Percentiles rank a stretch among this genome's conserved stretches.
These are phyloP conservation scores for Naganishia kalamii DNA, from an alignment of 768 basidiomycete genomes.

Conservation along the genomic window DNA sequence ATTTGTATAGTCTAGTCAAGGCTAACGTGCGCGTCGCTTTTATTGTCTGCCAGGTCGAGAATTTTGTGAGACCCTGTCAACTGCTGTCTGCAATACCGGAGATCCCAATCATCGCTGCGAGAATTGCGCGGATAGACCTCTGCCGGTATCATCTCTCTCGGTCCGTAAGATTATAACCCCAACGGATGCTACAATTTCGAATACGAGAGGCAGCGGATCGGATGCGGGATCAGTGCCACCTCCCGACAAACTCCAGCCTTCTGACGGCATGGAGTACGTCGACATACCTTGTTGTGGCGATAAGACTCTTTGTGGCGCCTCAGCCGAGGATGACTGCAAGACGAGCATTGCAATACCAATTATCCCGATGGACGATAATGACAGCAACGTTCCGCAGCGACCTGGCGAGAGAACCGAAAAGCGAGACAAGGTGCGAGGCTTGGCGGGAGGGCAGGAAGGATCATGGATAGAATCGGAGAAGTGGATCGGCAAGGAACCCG, in stretches of 20 bases:
- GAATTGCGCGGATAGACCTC: constrained; percentile 12
- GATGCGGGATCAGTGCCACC: background rate
- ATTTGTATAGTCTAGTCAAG: background rate
- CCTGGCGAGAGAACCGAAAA: background rate
- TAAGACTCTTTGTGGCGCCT: constrained; percentile 15
- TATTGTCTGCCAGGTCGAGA: constrained; percentile 16
- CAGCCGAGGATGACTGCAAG: constrained; percentile 5
- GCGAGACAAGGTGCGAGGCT: background rate
- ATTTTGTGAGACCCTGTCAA: constrained; percentile 24
- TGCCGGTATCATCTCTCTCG: background rate
- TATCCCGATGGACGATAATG: background rate
- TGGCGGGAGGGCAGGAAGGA: background rate
- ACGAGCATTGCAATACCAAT: constrained; percentile 12
- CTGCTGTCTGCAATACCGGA: constrained; percentile 18
- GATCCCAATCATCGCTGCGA: constrained; percentile 21
- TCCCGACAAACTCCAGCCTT: background rate
- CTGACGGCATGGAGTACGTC: constrained; percentile 13
- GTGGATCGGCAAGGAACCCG: constrained; percentile 5
- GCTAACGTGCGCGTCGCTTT: background rate
- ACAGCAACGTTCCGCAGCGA: background rate
- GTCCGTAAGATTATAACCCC: background rate
- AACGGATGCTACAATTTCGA: background rate
- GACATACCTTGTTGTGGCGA: constrained; percentile 25
- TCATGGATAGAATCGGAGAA: constrained; percentile 13
- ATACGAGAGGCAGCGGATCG: background rate